Percentiles rank a stretch among this genome's conserved stretches.
These are phyloP conservation scores for Suillus subluteus DNA, from an alignment of 768 basidiomycete genomes.

Conservation along the genomic window DNA sequence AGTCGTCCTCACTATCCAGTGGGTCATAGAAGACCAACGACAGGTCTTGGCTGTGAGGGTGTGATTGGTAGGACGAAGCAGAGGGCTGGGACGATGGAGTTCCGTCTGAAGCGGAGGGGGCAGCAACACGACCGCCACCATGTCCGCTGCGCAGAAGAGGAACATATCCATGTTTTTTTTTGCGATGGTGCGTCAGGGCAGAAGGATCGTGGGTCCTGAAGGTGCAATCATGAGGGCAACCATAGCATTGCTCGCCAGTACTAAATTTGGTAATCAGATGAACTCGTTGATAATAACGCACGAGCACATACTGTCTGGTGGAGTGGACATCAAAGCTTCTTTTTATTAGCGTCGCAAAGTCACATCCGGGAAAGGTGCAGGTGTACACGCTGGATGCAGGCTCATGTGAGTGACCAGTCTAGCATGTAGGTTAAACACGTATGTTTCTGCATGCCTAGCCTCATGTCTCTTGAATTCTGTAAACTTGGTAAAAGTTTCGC, in stretches of 20 bases:
- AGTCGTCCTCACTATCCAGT: background rate
- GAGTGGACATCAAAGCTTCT: slow-evolving; percentile 27
- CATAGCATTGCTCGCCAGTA: slow-evolving; percentile 23
- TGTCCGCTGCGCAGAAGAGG: slow-evolving; percentile 14
- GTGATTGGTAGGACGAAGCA: background rate
- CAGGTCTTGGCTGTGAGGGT: background rate
- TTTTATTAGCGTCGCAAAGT: slow-evolving; percentile 22
- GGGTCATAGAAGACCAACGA: background rate
- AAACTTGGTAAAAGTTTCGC: slow-evolving; percentile 18
- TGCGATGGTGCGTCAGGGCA: slow-evolving; percentile 29
- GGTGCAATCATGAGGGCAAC: slow-evolving; percentile 16
- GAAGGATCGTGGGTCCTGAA: slow-evolving; percentile 32
- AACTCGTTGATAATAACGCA: too few relatives aligned
- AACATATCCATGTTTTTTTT: slow-evolving; percentile 24
- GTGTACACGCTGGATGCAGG: too few relatives aligned
- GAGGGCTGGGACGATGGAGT: background rate
- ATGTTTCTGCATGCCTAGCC: slow-evolving; percentile 21
- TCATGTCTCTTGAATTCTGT: slow-evolving; percentile 29
- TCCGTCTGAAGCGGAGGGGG: background rate
- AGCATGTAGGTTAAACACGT: background rate
- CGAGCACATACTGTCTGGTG: slow-evolving; percentile 21
- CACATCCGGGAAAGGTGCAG: slow-evolving; percentile 18
- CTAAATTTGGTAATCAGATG: slow-evolving; percentile 14
- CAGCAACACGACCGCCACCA: too few relatives aligned
- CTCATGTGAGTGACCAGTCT: slow-evolving; percentile 10